Base-by-base conservation (phyloP, 1,284 basidiomycete genomes). In the Lignosus rhinocerotis region DNA sequence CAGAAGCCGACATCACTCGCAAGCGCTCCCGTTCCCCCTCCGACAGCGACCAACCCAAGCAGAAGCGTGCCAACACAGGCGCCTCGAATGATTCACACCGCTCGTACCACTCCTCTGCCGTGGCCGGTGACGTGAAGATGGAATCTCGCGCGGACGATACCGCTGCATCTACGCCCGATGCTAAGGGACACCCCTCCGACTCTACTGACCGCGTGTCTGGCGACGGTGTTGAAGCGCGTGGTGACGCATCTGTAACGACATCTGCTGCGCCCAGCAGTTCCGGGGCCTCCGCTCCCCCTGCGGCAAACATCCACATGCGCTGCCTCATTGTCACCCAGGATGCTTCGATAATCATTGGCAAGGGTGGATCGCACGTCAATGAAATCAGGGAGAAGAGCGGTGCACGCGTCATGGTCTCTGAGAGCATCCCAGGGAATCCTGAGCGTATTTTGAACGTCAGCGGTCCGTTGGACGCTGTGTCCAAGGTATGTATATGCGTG, bases 301-400 rank as follows among this genome's bases (percentile, higher is more conserved):
- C 90, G 3, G 86, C 88, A 45, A 86, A 82, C 76, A 96, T 96
- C 64, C 91, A 94, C 66, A 94, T 96, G 92, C 87, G 94, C 53
- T 94, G 92, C 75, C 80, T 99, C 70, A 99, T 99, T 70, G 96
- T 99, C 67, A 99, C 97, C 10, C 95, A 98, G 76, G 97, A 99
- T 75, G 97, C 97, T 16, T 96, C 94, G 58, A 95, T 99, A 76
- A 99, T 99, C 78, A 99, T 99, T 70, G 97, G 97, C 42, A 96
- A 96, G 76, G 92, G 82, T 51, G 97, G 97, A 63, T 86, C 92
- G 55, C 96, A 99, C 76, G 96, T 99, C 70, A 98, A 98, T 72
- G 96, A 99, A 76, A 99, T 99, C 67, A 83, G 97, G 59, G 96
- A 98, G 76, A 97, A 97, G 81, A 96, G 94, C 67, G 94, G 94